phyloP scores from a whole-genome alignment of 495 filamentous ascomycete genomes.

The Neurospora africana region DNA sequence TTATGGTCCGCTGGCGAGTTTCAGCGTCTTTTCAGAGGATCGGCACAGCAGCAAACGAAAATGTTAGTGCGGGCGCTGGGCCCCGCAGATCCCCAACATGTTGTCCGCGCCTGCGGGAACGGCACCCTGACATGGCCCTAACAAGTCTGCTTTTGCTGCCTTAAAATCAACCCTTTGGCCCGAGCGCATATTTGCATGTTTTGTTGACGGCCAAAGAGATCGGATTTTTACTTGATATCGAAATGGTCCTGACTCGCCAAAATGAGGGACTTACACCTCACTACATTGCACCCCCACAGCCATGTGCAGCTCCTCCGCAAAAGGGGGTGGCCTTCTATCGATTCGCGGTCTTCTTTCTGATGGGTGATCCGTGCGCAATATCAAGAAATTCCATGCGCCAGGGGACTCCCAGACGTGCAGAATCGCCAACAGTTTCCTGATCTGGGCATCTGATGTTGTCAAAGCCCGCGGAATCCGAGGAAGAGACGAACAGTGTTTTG shows the following conservation, averaged over 20 bases:
- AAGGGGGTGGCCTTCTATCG: neutral
- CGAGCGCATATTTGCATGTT: slow-evolving; percentile 1
- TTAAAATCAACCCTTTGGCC: neutral
- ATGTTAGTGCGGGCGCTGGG: slow-evolving; percentile 16
- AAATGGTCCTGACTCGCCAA: neutral
- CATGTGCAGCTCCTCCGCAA: neutral
- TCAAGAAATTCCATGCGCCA: neutral
- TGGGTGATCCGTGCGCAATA: neutral
- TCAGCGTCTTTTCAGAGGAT: neutral
- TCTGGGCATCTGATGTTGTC: neutral
- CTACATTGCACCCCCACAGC: neutral
- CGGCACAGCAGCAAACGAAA: slow-evolving; percentile 4
- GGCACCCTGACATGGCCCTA: neutral
- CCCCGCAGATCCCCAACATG: slow-evolving; percentile 35
- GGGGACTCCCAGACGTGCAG: neutral
- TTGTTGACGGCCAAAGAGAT: neutral
- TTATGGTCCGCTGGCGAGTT: neutral
- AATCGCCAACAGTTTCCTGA: neutral
- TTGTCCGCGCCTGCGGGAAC: slow-evolving; percentile 20
- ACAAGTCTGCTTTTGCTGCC: neutral
- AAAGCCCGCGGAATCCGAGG: neutral
- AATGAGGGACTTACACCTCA: neutral
- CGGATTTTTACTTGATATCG: neutral
- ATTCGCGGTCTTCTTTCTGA: neutral
- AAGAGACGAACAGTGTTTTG: neutral